Evolutionary conservation across 1,139 yeast species (phyloP).

Genomic region (Diutina neorugosa): DNA sequence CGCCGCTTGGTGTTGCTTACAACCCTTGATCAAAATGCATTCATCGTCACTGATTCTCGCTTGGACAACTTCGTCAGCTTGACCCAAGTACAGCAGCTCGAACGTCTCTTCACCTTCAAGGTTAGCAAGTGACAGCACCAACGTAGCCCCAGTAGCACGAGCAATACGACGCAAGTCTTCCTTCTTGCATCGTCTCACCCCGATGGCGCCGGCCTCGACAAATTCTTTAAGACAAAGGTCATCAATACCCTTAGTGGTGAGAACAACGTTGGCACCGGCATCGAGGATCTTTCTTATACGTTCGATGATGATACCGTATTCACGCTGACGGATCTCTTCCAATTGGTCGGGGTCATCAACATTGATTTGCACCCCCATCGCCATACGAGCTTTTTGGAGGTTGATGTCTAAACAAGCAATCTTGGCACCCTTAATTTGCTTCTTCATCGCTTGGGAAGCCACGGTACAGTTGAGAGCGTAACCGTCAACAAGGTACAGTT

Average conservation of each 20-base stretch:
- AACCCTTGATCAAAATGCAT: constrained; percentile 88
- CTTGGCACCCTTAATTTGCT: constrained; percentile 58
- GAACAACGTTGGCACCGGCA: constrained; percentile 93
- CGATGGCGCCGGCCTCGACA: constrained; percentile 94
- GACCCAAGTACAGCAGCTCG: constrained; percentile 76
- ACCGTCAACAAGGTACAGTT: constrained; percentile 80
- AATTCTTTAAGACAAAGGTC: constrained; percentile 92
- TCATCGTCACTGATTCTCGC: constrained; percentile 93
- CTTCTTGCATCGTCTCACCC: constrained; percentile 94
- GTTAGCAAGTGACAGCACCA: constrained; percentile 78
- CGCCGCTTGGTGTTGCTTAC: constrained; percentile 85
- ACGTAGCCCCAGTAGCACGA: constrained; percentile 94
- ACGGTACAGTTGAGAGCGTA: constrained; percentile 96
- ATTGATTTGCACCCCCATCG: constrained; percentile 95
- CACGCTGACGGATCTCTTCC: constrained; percentile 91
- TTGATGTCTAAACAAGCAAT: constrained; percentile 93
- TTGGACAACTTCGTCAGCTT: constrained; percentile 87
- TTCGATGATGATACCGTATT: constrained; percentile 82
- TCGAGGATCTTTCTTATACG: constrained; percentile 76
- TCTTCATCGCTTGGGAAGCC: constrained; percentile 95
- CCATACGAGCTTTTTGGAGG: constrained; percentile 94
- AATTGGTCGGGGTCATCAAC: constrained; percentile 96
- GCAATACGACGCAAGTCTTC: constrained; percentile 96
- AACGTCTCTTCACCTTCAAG: constrained; percentile 97
- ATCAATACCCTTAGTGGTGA: constrained; percentile 97